Evolutionary conservation across 2,329 filamentous ascomycete species (phyloP), one percentile per base, ranked within the genome.

Genomic region (Graphilbum ipis-grandicollis): DNA sequence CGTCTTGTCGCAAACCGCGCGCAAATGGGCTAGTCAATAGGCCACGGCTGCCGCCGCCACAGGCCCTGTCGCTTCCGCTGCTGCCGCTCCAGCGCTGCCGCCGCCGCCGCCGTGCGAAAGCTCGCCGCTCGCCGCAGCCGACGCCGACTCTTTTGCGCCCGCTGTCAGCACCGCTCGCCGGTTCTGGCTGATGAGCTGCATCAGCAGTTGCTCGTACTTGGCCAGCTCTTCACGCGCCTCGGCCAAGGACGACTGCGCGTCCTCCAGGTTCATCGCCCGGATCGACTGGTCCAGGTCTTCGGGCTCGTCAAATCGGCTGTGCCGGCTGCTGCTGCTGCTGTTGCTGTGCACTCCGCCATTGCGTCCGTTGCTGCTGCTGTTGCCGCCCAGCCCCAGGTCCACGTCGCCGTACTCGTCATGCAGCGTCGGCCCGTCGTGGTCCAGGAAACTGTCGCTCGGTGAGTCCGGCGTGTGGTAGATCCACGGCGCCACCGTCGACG

Each of bases 401-500:
- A 14, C 21, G n/a, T n/a, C 22, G 25, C 14, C 26, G 26, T 33
- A 31, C 25, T 25, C 37, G 19, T 31, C 30, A 19, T 36, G 26
- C 19, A 37, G 31, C 31, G 36, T 23, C 17, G 30, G 36, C 18
- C 17, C 26, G 32, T 31, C 32, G 29, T 26, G 35, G 21, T 30
- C 35, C 17, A 28, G 19, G 10, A 17, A 34, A n/a, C 36, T 22
- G 18, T 22, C 18, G 22, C 35, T n/a, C n/a, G n/a, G 38, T n/a
- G 35, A 26, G 4, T 43, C 44, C 3, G 42, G 38, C 29, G 41
- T 36, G 40, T 44, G 39, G 42, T 68, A 69, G 43, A 71, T 68
- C 56, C 67, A 71, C 0, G 68, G 68, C 8, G 66, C 66, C 4
- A 72, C 55, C 10, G 66, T 65, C 29, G 63, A 59, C 18, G 63